A percentile compares a stretch with the other conserved stretches of the same genome.
phyloP scores from a whole-genome alignment of 1,284 basidiomycete genomes.

The Ganoderma resinaceum region DNA sequence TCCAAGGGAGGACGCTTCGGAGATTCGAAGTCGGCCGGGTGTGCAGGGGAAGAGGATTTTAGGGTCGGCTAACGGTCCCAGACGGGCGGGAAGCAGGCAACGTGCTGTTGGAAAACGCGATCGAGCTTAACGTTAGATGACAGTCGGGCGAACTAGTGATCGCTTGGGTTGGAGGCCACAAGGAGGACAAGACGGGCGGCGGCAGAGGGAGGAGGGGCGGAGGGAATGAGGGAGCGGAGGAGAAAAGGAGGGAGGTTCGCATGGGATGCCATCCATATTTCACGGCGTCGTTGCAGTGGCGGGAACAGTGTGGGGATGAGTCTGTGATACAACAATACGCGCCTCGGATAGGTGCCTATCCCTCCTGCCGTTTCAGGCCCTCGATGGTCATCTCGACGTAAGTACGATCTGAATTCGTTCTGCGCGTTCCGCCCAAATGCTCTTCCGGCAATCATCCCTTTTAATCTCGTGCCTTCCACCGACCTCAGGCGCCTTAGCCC shows the following conservation, averaged over 20 bases:
- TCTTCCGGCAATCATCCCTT: slow-evolving; percentile 2
- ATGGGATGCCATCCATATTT: slow-evolving; percentile 11
- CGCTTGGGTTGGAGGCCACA: neutral
- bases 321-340: neutral
- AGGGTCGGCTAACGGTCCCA: slow-evolving; percentile 18
- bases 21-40: slow-evolving; percentile 4
- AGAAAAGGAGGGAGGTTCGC: slow-evolving; percentile 6
- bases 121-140: slow-evolving; percentile 19
- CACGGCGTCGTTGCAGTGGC: slow-evolving; percentile 12
- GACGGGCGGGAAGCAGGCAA: slow-evolving; percentile 10
- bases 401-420: slow-evolving; percentile 12
- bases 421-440: slow-evolving; percentile 15
- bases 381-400: slow-evolving; percentile 31
- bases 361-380: slow-evolving; percentile 16
- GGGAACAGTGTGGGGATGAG: slow-evolving; percentile 20
- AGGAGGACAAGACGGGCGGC: neutral
- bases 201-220: neutral
- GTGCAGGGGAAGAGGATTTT: slow-evolving; percentile 9
- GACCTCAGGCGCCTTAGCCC: neutral
- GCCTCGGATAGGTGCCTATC: slow-evolving; percentile 18
- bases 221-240: neutral
- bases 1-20: slow-evolving; percentile 15
- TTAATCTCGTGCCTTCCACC: slow-evolving; percentile 18
- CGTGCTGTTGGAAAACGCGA: slow-evolving; percentile 16
- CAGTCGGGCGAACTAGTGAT: slow-evolving; percentile 27